Percentiles rank a stretch among this genome's conserved stretches.
Conservation (phyloP, 2,329 filamentous ascomycete genomes). For the Aspergillus thermomutatus region DNA sequence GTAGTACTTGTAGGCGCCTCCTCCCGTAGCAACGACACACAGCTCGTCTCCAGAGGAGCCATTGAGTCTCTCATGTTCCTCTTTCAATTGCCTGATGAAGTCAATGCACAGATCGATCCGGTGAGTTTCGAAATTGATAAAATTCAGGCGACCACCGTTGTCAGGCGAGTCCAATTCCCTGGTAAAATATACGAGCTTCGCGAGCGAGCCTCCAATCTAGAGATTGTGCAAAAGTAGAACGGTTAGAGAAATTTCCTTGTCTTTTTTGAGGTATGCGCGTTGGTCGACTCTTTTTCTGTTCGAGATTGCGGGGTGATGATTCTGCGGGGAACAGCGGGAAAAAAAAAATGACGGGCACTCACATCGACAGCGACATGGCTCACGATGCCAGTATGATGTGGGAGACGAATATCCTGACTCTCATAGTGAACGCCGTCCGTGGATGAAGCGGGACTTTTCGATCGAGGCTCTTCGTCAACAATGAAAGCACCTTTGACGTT, state of each 20-base stretch:
- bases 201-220: slow-evolving; percentile 90
- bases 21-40: slow-evolving; percentile 92
- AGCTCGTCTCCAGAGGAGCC: slow-evolving; percentile 67
- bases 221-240: not conserved
- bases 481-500: slow-evolving; percentile 97
- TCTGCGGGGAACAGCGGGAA: slow-evolving; percentile 28
- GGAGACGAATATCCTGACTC: slow-evolving; percentile 90
- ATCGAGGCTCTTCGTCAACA: slow-evolving; percentile 71
- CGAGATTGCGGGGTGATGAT: slow-evolving; percentile 28
- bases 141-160: slow-evolving; percentile 86
- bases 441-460: slow-evolving; percentile 44
- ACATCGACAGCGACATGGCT: slow-evolving; percentile 97
- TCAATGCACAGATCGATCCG: slow-evolving; percentile 89
- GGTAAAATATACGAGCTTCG: slow-evolving; percentile 96
- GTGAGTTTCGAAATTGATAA: slow-evolving; percentile 94
- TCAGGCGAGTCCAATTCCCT: slow-evolving; percentile 76
- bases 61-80: slow-evolving; percentile 74
- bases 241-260: slow-evolving; percentile 6
- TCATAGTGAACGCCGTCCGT: slow-evolving; percentile 63
- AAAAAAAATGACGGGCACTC: slow-evolving; percentile 42
- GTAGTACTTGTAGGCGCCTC: slow-evolving; percentile 95
- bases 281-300: not conserved
- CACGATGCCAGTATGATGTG: slow-evolving; percentile 90
- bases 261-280: slow-evolving; percentile 3
- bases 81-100: slow-evolving; percentile 82